These are phyloP conservation scores for Aspergillus oerlinghausenensis DNA, from an alignment of 2,329 filamentous ascomycete species.

Conservation along the genomic window DNA sequence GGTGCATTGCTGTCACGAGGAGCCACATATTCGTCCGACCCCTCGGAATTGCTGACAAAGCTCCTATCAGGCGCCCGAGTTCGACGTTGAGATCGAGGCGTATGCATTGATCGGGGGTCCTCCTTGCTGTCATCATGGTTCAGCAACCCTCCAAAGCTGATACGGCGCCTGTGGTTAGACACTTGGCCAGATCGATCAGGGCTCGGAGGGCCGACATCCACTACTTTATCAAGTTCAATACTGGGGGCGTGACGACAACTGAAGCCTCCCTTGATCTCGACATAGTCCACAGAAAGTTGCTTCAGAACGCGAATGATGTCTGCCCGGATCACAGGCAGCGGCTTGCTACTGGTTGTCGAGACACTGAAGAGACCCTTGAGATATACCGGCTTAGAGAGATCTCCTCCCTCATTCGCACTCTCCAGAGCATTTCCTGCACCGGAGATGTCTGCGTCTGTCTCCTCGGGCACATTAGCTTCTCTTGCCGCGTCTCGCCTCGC, in stretches of 20 bases:
- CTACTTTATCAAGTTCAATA: conserved; percentile 74
- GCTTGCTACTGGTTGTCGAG: conserved; percentile 90
- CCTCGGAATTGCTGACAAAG: conserved; percentile 79
- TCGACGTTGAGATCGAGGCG: conserved; percentile 40
- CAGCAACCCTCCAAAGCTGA: conserved; percentile 74
- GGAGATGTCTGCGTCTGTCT: conserved; percentile 76
- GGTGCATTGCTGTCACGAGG: conserved; percentile 41
- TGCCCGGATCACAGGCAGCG: conserved; percentile 74
- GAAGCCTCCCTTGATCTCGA: conserved; percentile 91
- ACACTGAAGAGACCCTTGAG: conserved; percentile 97
- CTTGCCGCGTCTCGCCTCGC: conserved; percentile 66
- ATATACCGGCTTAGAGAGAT: conserved; percentile 82
- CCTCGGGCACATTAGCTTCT: conserved; percentile 79
- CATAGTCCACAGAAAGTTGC: conserved; percentile 83
- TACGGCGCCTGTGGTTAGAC: conserved; percentile 66
- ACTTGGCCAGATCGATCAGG: conserved; percentile 46
- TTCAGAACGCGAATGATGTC: conserved; percentile 89
- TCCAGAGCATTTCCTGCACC: conserved; percentile 50
- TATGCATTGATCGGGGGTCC: conserved; percentile 43
- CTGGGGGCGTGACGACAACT: conserved; percentile 82
- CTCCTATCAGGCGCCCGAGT: conserved; percentile 58
- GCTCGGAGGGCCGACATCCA: conserved; percentile 58
- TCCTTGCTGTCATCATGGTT: conserved; percentile 65
- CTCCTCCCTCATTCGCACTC: conserved; percentile 57
- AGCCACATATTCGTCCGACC: conserved; percentile 69